Conservation (phyloP, 179 eudicot species). For the Heliamphora pulchella region DNA sequence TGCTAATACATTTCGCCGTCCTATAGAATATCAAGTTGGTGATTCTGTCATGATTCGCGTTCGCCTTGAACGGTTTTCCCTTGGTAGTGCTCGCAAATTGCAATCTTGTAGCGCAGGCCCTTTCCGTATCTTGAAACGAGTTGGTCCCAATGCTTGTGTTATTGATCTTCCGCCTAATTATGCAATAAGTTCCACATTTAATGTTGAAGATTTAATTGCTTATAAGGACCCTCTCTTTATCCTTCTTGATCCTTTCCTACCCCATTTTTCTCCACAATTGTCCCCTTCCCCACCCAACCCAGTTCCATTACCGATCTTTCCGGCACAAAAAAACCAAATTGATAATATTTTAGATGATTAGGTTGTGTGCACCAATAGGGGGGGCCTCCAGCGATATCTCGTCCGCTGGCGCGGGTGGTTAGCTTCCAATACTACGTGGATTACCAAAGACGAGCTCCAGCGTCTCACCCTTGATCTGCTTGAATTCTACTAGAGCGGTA, state of each 20-base stretch:
- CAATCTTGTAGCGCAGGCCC: not conserved
- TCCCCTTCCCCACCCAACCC: too few relatives aligned
- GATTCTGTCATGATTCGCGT: not conserved
- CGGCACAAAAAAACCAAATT: too few relatives aligned
- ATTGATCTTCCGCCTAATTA: not conserved
- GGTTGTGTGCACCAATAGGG: too few relatives aligned
- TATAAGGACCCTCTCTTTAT: not conserved
- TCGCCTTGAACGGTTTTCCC: not conserved
- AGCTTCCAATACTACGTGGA: too few relatives aligned
- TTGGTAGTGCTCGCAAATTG: not conserved
- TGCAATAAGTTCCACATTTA: not conserved
- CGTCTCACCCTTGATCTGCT: too few relatives aligned
- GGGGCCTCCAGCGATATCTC: too few relatives aligned
- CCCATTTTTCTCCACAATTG: too few relatives aligned
- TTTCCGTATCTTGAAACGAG: not conserved
- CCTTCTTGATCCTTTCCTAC: not conserved
- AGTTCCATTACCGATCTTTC: too few relatives aligned
- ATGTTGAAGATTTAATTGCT: not conserved
- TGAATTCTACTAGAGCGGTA: too few relatives aligned
- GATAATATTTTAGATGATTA: too few relatives aligned
- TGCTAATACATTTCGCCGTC: not conserved
- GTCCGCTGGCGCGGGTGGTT: too few relatives aligned
- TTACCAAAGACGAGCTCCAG: too few relatives aligned
- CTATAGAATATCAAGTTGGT: not conserved
- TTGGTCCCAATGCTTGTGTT: not conserved